These are phyloP conservation scores for Toxicodendron radicans DNA, from an alignment of 345 rosid genomes.

Conservation along the genomic window DNA sequence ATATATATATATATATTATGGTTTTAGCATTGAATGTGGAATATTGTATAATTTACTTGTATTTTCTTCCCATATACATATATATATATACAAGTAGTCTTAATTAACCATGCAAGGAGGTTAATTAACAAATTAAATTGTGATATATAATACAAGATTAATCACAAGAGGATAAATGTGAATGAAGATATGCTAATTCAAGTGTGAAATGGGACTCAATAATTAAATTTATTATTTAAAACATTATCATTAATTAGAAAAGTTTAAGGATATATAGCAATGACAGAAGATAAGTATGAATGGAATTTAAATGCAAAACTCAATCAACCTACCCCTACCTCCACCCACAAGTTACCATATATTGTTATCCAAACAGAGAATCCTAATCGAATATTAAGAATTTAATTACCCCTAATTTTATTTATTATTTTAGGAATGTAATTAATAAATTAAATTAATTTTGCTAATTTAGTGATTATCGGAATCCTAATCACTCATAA, in stretches of 20 bases:
- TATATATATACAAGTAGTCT: no score
- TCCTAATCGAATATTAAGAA: neutral
- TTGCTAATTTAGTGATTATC: neutral
- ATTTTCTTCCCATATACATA: no score
- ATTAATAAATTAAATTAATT: neutral
- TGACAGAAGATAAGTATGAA: conserved; percentile 1
- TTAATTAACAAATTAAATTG: no score
- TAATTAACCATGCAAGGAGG: no score
- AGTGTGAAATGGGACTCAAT: no score
- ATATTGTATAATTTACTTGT: no score
- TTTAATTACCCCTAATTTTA: neutral
- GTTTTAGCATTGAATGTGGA: neutral
- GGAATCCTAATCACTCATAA: neutral
- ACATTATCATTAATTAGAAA: conserved; percentile 3
- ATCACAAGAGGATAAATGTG: no score
- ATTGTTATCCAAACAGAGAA: neutral
- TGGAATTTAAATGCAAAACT: conserved; percentile 2
- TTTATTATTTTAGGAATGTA: conserved; percentile 4
- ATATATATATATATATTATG: no score
- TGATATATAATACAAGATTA: no score
- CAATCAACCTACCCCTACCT: neutral
- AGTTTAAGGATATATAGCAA: conserved; percentile 5
- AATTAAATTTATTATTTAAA: no score
- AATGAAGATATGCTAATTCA: no score
- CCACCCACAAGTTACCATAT: neutral